Percentiles rank a stretch among this genome's conserved stretches.
Conservation (phyloP, 371 early-diverging fungal species). For the Lichtheimia ornata region DNA sequence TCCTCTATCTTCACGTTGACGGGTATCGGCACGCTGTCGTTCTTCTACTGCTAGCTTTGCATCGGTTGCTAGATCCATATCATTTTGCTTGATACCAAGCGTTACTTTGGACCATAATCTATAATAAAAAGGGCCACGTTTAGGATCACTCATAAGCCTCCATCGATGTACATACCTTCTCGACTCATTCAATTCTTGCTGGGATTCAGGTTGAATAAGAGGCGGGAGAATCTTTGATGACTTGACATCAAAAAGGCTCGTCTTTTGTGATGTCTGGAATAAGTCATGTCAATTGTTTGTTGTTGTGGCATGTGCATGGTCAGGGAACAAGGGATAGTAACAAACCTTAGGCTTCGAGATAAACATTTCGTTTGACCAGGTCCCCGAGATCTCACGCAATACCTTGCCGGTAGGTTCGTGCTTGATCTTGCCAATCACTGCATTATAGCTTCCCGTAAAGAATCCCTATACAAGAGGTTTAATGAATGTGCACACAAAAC, state of each 20-base stretch:
- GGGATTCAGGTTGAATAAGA: conserved; percentile 64
- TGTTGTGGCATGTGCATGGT: not conserved
- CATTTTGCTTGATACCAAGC: conserved; percentile 59
- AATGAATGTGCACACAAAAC: no score
- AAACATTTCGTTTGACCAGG: conserved; percentile 82
- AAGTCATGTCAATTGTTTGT: not conserved
- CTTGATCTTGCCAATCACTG: conserved; percentile 84
- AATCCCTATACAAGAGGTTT: conserved; percentile 60
- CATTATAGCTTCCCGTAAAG: conserved; percentile 82
- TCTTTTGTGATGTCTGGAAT: conserved; percentile 38
- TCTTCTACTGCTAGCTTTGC: conserved; percentile 85
- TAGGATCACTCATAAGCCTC: not conserved
- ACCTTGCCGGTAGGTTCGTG: conserved; percentile 74
- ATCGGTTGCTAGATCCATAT: conserved; percentile 77
- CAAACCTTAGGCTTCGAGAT: conserved; percentile 41
- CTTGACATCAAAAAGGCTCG: conserved; percentile 68
- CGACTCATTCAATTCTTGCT: conserved; percentile 85
- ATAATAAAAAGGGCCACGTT: not conserved
- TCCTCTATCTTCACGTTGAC: conserved; percentile 56
- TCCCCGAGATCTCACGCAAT: conserved; percentile 82
- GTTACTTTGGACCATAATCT: conserved; percentile 85
- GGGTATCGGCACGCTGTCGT: conserved; percentile 70
- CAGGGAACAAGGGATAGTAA: not conserved
- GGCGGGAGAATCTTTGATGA: conserved; percentile 63
- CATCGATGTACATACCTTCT: conserved; percentile 47